Evolutionary conservation across 75 land plant genomes (phyloP).

Genomic region (Sequoia sempervirens): DNA sequence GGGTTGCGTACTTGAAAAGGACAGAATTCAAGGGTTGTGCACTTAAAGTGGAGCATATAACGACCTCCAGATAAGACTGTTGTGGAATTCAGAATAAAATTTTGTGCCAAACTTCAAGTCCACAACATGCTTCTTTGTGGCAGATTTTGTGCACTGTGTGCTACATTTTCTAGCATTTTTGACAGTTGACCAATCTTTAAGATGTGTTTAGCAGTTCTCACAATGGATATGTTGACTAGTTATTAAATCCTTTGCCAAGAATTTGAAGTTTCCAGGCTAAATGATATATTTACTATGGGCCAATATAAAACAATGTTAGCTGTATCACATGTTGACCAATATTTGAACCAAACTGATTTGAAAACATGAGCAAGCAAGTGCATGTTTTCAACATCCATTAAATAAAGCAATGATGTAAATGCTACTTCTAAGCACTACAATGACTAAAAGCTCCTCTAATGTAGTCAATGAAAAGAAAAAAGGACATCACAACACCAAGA

Average conservation of each 20-base stretch:
- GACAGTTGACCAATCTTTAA: neutral
- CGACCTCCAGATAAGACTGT: neutral
- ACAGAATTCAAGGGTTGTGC: neutral
- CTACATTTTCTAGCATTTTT: too few species aligned
- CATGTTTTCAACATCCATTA: neutral
- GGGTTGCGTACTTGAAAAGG: too few species aligned
- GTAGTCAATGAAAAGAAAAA: neutral
- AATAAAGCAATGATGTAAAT: neutral
- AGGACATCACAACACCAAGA: neutral
- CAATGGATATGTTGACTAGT: neutral
- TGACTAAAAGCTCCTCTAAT: neutral
- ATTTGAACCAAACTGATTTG: neutral
- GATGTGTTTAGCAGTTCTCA: neutral
- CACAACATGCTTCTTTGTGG: neutral
- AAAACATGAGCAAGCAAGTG: neutral
- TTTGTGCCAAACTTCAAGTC: neutral
- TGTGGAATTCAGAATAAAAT: neutral
- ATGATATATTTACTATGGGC: neutral
- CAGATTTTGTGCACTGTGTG: neutral
- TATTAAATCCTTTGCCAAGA: neutral
- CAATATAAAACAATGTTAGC: neutral
- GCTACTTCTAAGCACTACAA: neutral
- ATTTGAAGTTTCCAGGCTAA: neutral
- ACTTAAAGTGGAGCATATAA: neutral
- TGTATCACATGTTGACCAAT: neutral